Conservation (phyloP, 129 eudicot species). For the Centella asiatica region DNA sequence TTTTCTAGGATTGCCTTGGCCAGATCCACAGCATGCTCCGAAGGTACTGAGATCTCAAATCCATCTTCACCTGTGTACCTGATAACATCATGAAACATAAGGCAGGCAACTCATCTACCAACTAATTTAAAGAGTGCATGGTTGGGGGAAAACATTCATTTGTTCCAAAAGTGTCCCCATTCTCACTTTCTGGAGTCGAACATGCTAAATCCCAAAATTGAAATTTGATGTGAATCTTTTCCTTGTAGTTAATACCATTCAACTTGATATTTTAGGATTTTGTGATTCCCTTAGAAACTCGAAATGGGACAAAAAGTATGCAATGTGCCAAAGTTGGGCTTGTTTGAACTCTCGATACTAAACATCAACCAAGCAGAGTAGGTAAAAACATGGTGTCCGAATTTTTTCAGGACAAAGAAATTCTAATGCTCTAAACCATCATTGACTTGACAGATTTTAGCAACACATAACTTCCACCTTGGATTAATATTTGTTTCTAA, state of each 20-base stretch:
- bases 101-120: not conserved
- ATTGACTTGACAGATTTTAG: too few relatives aligned
- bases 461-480: too few relatives aligned
- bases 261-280: too few relatives aligned
- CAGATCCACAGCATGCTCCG: conserved; percentile 81
- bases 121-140: not conserved
- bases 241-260: too few relatives aligned
- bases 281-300: not conserved
- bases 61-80: conserved; percentile 99
- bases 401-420: not conserved
- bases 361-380: not conserved
- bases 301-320: too few relatives aligned
- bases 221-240: too few relatives aligned
- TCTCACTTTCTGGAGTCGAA: too few relatives aligned
- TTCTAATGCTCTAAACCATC: too few relatives aligned
- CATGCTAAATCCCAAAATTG: too few relatives aligned
- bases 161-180: not conserved
- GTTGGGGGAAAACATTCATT: not conserved
- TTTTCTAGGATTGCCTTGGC: conserved; percentile 87
- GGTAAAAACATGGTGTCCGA: not conserved
- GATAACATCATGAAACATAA: conserved; percentile 13
- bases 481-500: too few relatives aligned
- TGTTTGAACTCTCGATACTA: not conserved
- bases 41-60: conserved; percentile 91
- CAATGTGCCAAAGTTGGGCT: not conserved